Conservation (phyloP, 176 grass and related monocot species). For the Bromus sterilis region DNA sequence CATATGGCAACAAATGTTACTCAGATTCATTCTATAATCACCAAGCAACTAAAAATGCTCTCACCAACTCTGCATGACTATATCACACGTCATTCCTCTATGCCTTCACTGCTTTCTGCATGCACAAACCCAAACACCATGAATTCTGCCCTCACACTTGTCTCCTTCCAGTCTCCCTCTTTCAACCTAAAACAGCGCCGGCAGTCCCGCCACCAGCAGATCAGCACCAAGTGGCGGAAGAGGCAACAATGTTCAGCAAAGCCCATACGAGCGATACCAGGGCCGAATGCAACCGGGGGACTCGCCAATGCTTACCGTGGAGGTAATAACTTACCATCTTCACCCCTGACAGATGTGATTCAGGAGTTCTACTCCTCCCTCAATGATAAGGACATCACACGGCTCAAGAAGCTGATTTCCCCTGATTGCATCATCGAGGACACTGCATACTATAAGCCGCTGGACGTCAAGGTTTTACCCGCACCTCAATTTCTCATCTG, state of each 20-base stretch:
- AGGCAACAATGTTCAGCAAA: conserved; percentile 8
- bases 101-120: conserved; percentile 14
- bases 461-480: conserved; percentile 59
- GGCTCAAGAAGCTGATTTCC: conserved; percentile 46
- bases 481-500: background rate
- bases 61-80: background rate
- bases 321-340: conserved; percentile 17
- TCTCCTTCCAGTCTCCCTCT: conserved; percentile 8
- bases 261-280: conserved; percentile 1
- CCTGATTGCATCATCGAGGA: conserved; percentile 56
- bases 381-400: conserved; percentile 52
- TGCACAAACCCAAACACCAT: conserved; percentile 25
- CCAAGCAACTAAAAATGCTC: conserved; percentile 29
- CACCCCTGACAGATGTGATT: conserved; percentile 31
- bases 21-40: conserved; percentile 29
- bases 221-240: background rate
- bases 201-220: background rate
- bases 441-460: conserved; percentile 40
- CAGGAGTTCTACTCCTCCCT: conserved; percentile 58
- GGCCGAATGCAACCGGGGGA: background rate
- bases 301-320: conserved; percentile 6
- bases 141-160: conserved; percentile 20
- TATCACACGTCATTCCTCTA: background rate
- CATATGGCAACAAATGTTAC: background rate
- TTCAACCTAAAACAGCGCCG: background rate